Conservation (phyloP, 129 eudicot genomes). For the Daucus carota region DNA sequence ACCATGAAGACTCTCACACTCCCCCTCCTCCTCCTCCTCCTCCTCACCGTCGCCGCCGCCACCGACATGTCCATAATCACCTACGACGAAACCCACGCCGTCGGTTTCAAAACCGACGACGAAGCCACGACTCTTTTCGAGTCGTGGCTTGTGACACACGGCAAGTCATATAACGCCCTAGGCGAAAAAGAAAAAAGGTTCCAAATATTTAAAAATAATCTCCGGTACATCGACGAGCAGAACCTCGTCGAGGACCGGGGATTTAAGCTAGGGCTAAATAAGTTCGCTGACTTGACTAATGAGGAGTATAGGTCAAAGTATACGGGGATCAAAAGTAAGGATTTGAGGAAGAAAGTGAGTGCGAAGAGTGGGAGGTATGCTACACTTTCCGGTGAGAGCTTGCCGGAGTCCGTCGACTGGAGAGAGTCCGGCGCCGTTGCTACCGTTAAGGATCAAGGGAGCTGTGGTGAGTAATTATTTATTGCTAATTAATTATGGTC, state of each 20-base stretch:
- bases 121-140: constrained; percentile 23
- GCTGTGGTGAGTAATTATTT: constrained; percentile 23
- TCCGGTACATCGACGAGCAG: constrained; percentile 18
- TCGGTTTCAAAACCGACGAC: constrained; percentile 14
- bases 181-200: constrained; percentile 33
- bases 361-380: constrained; percentile 18
- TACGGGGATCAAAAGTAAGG: not conserved
- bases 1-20: constrained; percentile 1
- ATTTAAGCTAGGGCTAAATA: constrained; percentile 19
- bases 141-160: constrained; percentile 35
- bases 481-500: not conserved
- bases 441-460: constrained; percentile 35
- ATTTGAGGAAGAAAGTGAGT: not conserved
- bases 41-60: not conserved
- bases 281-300: constrained; percentile 29
- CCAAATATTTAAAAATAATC: constrained; percentile 27
- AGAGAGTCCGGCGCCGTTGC: constrained; percentile 32
- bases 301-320: constrained; percentile 22
- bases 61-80: constrained; percentile 4
- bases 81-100: not conserved
- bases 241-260: constrained; percentile 11
- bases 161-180: constrained; percentile 27
- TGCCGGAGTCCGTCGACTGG: constrained; percentile 39
- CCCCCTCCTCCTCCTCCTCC: not conserved
- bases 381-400: constrained; percentile 8